Base-by-base conservation (phyloP, 2,329 filamentous ascomycete genomes). In the Trichophaea hybrida region DNA sequence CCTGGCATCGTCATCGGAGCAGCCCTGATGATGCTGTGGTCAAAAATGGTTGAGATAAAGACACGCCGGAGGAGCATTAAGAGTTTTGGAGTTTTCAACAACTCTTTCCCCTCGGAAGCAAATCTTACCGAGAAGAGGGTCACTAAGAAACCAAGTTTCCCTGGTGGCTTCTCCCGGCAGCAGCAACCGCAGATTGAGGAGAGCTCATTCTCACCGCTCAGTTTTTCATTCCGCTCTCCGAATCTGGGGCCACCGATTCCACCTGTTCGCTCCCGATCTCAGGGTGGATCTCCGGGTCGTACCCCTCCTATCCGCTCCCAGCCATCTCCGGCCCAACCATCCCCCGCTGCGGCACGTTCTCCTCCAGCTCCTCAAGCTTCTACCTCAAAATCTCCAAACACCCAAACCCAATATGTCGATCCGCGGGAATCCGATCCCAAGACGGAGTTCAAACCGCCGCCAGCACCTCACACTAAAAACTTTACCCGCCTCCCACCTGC, bases 1-100 rank as follows among this genome's bases (percentile, higher is more conserved):
- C 61, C 64, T 1, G 64, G 64, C 7, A 58, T 65, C 15, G 53
- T 57, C 17, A 37, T 61, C 6, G 64, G 64, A 1, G 59, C 59
- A 6, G 54, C 54, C 8, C 52, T 64, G 17, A 59, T 66, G 61
- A 58, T 63, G 6, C 56, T 50, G 10, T 64, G 57, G 13, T 61
- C 57, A 10, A 61, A 62, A 24, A 40, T 46, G 2, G 44, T 64
- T 12, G 63, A 64, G 35, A 43, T 58, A 12, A 58, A 61, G 40
- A 57, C 54, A 51, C 63, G 63, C 10, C 49, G 63, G 10, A 49
- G 63, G 12, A 64, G 58, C 1, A 65, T 65, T n/a, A 59, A 48
- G 46, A n/a, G 10, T 15, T 57, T 57, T 24, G 37, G 55, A 7
- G 33, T 61, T 7, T 52, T 64, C 43, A 63, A 59, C 31, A 61